Base-by-base conservation (phyloP, 2,329 filamentous ascomycete genomes). In the Nemania sp. region DNA sequence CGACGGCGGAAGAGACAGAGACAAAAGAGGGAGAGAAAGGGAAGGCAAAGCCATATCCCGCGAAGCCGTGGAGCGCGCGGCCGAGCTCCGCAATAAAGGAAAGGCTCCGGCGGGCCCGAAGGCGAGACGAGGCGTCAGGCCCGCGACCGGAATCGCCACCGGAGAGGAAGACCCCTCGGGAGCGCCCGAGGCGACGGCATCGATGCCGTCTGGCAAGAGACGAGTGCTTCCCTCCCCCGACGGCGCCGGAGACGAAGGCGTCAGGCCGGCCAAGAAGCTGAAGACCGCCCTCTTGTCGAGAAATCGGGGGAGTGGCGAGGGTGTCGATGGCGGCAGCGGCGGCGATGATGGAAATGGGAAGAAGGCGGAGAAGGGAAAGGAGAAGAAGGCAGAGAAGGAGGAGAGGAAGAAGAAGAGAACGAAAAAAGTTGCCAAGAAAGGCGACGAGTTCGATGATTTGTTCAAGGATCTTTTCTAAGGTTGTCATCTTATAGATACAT, bases 361-460 rank as follows among this genome's bases (percentile, higher is more conserved):
- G 78, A 75, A 61, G 83, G 80, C 70, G 86, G 83, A 73, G 85
- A 83, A 68, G 82, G 53, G 59, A 49, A 73, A 61, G 64, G 69
- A 66, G 45, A 71, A 70, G 59, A 77, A 79, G 58, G 79, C 75
- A 62, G 84, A 80, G 71, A 87, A 83, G 74, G 86, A 73, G 85
- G 83, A 68, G 82, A 52, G 59, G 50, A 73, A 61, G 64, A 69
- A 66, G 45, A 71, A 70, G 59, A 77, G 79, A 57, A 79, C 75
- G 61, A 85, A 80, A 70, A 87, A 83, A 74, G 86, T 83, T 68
- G 83, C 80, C 68, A 82, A 81, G 57, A 83, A 79, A 65, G 83
- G 79, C 5, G 86, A 92, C 71, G 88, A 85, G 43, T 90, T 94
- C 57, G 90, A 92, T 63, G 87, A 87, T 70, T 75, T 94, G 21